Conservation (phyloP, 345 rosid genomes). For the Carallia pectinifolia region DNA sequence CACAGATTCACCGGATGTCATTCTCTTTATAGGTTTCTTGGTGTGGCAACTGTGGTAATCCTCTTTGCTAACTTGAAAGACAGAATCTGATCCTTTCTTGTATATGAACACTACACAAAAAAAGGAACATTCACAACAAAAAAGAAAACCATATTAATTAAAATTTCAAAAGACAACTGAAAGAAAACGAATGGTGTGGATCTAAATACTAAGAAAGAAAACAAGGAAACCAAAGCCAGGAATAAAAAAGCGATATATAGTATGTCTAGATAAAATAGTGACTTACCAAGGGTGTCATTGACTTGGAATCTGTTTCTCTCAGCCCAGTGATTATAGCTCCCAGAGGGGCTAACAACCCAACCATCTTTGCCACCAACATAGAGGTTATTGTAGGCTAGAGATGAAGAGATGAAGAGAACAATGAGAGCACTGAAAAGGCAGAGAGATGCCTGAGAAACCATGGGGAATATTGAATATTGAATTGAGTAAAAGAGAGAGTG, state of each 20-base stretch:
- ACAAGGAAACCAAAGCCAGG: not conserved
- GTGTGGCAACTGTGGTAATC: slow-evolving; percentile 54
- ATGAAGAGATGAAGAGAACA: slow-evolving; percentile 17
- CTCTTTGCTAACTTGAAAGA: slow-evolving; percentile 48
- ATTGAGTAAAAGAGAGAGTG: too few species aligned
- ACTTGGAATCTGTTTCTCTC: slow-evolving; percentile 48
- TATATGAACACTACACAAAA: slow-evolving; percentile 44
- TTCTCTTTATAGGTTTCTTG: slow-evolving; percentile 29
- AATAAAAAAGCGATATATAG: not conserved
- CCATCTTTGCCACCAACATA: slow-evolving; percentile 65
- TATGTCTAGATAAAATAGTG: too few species aligned
- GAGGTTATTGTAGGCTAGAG: slow-evolving; percentile 36
- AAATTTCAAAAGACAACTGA: too few species aligned
- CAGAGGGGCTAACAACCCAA: slow-evolving; percentile 50
- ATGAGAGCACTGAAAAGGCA: slow-evolving; percentile 24
- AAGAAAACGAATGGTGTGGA: too few species aligned
- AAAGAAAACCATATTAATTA: too few species aligned
- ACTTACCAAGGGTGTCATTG: slow-evolving; percentile 56
- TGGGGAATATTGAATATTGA: not conserved
- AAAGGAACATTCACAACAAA: not conserved
- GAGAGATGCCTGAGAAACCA: slow-evolving; percentile 26
- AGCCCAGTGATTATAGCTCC: slow-evolving; percentile 55
- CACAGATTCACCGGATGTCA: slow-evolving; percentile 37
- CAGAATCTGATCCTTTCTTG: slow-evolving; percentile 55
- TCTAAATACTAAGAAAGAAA: not conserved